These are phyloP conservation scores for Pulveroboletus sp. DNA, from an alignment of 768 basidiomycete genomes.

Conservation along the genomic window DNA sequence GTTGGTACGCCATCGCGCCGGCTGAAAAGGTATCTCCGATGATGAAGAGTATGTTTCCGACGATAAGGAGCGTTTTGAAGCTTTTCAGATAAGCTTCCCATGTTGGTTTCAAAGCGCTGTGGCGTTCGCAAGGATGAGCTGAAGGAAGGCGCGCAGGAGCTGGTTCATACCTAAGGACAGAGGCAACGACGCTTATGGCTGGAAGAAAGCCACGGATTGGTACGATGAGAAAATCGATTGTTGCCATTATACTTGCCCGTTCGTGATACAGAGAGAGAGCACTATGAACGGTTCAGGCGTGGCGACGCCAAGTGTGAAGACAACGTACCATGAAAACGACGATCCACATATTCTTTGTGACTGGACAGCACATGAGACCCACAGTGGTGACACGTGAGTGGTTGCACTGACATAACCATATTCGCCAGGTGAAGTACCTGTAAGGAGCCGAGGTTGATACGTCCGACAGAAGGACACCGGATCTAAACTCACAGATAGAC, in stretches of 20 bases:
- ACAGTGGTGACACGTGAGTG: not conserved
- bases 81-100: conserved; percentile 10
- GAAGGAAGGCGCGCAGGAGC: not conserved
- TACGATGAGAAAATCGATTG: not conserved
- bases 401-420: conserved; percentile 24
- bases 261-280: conserved; percentile 15
- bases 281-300: conserved; percentile 7
- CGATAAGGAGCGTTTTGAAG: conserved; percentile 7
- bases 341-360: conserved; percentile 14
- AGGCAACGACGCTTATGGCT: conserved; percentile 16
- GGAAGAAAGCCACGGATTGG: not conserved
- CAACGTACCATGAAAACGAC: conserved; percentile 17
- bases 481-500: conserved; percentile 19
- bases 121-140: not conserved
- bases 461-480: not conserved
- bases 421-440: conserved; percentile 28
- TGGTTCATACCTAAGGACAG: conserved; percentile 15
- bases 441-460: not conserved
- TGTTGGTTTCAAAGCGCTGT: conserved; percentile 7
- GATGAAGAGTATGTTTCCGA: conserved; percentile 24
- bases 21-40: conserved; percentile 22
- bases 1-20: conserved; percentile 20
- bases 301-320: not conserved
- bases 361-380: conserved; percentile 10
- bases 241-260: conserved; percentile 10